Conservation (phyloP, 805 yeast species). For the Schwanniomyces yamadae region DNA sequence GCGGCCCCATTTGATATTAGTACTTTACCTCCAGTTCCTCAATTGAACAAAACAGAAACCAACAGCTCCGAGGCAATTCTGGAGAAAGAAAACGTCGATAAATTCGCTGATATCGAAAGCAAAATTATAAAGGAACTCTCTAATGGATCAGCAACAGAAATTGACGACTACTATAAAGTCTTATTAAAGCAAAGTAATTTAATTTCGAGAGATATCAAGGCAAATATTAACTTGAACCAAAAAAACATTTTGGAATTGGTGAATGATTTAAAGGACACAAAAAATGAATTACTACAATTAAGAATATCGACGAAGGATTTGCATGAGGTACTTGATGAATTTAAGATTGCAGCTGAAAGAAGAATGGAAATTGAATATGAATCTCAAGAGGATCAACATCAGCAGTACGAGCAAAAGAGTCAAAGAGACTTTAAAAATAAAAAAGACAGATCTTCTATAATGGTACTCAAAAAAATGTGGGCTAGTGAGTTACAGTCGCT, state of each 20-base stretch:
- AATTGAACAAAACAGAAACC: conserved; percentile 5
- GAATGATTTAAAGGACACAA: conserved; percentile 60
- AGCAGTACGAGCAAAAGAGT: conserved; percentile 11
- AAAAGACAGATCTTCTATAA: conserved; percentile 65
- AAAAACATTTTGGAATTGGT: conserved; percentile 59
- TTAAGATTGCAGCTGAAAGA: conserved; percentile 61
- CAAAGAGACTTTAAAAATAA: conserved; percentile 10
- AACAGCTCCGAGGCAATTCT: conserved; percentile 5
- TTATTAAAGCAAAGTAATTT: conserved; percentile 47
- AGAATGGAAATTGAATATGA: conserved; percentile 48
- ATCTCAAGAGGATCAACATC: conserved; percentile 8
- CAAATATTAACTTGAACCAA: conserved; percentile 60
- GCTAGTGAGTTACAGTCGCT: conserved; percentile 64
- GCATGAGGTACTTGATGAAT: conserved; percentile 54
- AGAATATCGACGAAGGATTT: conserved; percentile 61
- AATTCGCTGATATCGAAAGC: conserved; percentile 10
- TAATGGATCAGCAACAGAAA: conserved; percentile 68
- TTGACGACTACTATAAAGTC: conserved; percentile 64
- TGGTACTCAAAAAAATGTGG: conserved; percentile 81
- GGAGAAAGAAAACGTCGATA: conserved; percentile 7
- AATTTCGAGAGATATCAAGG: conserved; percentile 58
- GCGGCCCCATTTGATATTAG: conserved; percentile 21
- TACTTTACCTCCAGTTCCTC: conserved; percentile 34
- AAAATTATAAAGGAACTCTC: conserved; percentile 42
- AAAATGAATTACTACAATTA: conserved; percentile 59